Base-by-base conservation (phyloP, 1,139 yeast species). In the Taphrina betulina region DNA sequence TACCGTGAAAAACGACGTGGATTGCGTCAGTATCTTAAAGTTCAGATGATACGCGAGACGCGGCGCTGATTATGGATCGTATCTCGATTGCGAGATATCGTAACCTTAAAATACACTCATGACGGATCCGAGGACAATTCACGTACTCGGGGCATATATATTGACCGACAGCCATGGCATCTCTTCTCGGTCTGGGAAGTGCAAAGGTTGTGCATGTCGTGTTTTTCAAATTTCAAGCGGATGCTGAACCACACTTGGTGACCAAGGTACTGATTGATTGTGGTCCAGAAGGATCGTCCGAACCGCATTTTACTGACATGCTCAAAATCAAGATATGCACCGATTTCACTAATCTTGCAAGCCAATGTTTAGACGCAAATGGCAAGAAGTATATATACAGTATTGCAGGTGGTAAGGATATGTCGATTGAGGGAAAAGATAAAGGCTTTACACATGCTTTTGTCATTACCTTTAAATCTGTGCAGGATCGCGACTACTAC, bases 401-500 rank as follows among this genome's bases (percentile, higher is more conserved):
- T 24, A 50, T 50, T 17, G 20, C 19, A n/a, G 54, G 40, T 33
- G 54, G 54, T 10, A 42, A 33, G 10, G 54, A 50, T 37, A 46
- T 50, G 22, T 28, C 38, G 16, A 50, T 50, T 26, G 54, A 50
- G 40, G 54, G 46, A 10, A 50, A 40, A 40, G 16, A 42, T 2
- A 14, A 23, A 14, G 50, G 50, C 3, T 29, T 52, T 5, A 52
- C 56, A 29, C 56, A 52, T 20, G 56, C 50, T 17, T 52, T 42
- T 23, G 36, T 52, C 12, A 50, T 52, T 12, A 22, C 33, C 4
- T 52, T 52, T 35, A 29, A 17, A 16, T 37, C 40, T 34, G 37
- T 42, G 10, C 50, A 20, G n/a, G 56, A 52, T 20, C 56, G 56
- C 5, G 51, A 52, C 17, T 52, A 43, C 14, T 52, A 52, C 31